Evolutionary conservation across 257 asterid genomes (phyloP).

Genomic region (Solanum sparsipilum): DNA sequence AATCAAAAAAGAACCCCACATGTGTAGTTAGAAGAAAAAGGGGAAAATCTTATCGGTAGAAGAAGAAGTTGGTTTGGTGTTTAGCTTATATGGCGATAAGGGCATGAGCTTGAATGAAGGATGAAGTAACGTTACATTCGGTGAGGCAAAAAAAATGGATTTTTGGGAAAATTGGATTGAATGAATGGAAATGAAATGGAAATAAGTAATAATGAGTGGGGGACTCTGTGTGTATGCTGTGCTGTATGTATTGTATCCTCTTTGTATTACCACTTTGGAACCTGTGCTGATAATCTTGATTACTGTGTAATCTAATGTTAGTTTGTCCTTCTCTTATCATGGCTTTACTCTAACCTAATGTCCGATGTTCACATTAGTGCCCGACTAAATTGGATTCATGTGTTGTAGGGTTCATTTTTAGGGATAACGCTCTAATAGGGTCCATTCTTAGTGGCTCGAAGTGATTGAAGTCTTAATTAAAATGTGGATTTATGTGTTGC

Average conservation of each 20-base stretch:
- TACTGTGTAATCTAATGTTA: background rate
- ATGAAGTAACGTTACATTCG: background rate
- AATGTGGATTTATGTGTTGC: background rate
- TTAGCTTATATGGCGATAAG: background rate
- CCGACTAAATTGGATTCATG: background rate
- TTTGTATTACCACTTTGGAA: background rate
- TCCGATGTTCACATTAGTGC: accelerated
- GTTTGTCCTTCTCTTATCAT: background rate
- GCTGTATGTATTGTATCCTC: background rate
- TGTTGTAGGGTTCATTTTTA: background rate
- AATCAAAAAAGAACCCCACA: background rate
- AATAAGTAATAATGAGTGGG: background rate
- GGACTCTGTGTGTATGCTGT: background rate
- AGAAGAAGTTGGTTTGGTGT: background rate
- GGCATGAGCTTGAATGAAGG: background rate
- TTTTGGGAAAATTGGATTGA: background rate
- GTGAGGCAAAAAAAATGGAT: background rate
- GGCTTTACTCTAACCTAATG: background rate
- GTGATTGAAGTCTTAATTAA: background rate
- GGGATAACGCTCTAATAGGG: background rate
- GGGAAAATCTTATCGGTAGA: background rate
- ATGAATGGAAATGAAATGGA: background rate
- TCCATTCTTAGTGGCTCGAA: background rate
- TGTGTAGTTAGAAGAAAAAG: background rate
- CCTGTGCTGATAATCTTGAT: background rate